phyloP scores from a whole-genome alignment of 371 early-diverging fungal genomes.

The Mucor plumbeus region DNA sequence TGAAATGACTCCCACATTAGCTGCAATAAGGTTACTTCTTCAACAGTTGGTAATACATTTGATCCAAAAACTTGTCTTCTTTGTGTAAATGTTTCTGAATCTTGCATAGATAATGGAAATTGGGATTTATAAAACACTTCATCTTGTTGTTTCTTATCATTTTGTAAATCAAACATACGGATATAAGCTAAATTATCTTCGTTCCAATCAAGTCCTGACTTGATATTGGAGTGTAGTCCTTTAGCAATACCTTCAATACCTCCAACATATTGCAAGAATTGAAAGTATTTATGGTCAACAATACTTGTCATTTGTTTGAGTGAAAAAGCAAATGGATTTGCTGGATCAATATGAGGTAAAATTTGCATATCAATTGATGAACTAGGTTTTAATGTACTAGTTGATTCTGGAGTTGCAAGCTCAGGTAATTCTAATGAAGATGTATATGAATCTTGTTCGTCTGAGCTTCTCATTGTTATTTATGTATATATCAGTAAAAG shows the following conservation, averaged over 20 bases:
- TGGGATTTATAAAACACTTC: background rate
- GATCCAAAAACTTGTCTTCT: constrained; percentile 61
- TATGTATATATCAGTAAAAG: background rate
- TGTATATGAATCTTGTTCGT: constrained; percentile 7
- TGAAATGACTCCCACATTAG: constrained; percentile 80
- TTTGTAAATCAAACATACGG: constrained; percentile 19
- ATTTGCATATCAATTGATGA: constrained; percentile 20
- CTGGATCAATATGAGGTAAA: constrained; percentile 41
- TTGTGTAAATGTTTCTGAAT: constrained; percentile 33
- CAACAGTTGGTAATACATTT: constrained; percentile 68
- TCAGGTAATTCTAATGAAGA: constrained; percentile 14
- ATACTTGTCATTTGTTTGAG: constrained; percentile 48
- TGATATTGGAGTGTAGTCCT: constrained; percentile 58
- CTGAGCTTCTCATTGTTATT: background rate
- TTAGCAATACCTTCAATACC: constrained; percentile 56
- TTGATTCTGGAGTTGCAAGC: background rate
- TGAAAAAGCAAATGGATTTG: constrained; percentile 51
- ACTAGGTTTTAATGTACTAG: background rate
- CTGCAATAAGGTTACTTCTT: constrained; percentile 63
- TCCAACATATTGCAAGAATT: constrained; percentile 46
- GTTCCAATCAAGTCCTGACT: constrained; percentile 42
- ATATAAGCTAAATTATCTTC: constrained; percentile 23
- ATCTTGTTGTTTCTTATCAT: background rate
- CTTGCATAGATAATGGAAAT: background rate
- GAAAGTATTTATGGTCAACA: constrained; percentile 57